These are phyloP conservation scores for Xerocomellus chrysenteron DNA, from an alignment of 768 basidiomycete genomes.

Conservation along the genomic window DNA sequence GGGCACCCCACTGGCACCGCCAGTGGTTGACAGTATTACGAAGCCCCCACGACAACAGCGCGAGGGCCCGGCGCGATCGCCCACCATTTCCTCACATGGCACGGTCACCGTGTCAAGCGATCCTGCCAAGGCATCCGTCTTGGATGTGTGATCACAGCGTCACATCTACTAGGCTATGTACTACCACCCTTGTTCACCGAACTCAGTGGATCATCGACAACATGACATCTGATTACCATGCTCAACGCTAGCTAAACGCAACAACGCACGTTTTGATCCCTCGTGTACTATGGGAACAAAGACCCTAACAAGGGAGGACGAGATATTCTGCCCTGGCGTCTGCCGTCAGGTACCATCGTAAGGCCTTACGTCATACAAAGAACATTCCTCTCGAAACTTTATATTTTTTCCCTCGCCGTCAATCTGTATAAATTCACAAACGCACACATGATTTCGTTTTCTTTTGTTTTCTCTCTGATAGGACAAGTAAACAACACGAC, in stretches of 20 bases:
- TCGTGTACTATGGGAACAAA: neutral
- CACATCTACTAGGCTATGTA: too few relatives aligned
- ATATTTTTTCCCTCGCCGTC: constrained; percentile 9
- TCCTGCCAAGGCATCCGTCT: neutral
- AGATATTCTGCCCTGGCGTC: neutral
- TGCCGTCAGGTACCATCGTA: constrained; percentile 12
- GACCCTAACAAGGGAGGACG: neutral
- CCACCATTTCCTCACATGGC: neutral
- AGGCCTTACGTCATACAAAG: constrained; percentile 14
- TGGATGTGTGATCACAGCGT: neutral
- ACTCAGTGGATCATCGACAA: neutral
- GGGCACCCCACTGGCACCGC: neutral
- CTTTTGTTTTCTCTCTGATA: neutral
- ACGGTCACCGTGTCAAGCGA: neutral
- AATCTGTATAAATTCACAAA: neutral
- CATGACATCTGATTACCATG: neutral
- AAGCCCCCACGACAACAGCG: too few relatives aligned
- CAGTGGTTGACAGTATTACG: too few relatives aligned
- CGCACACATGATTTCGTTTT: neutral
- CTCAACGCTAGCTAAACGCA: neutral
- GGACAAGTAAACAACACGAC: constrained; percentile 7
- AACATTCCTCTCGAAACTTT: constrained; percentile 3
- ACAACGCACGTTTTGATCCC: neutral
- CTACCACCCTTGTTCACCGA: neutral
- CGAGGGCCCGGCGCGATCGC: neutral